Conservation (phyloP, 345 rosid species). For the Adansonia digitata region DNA sequence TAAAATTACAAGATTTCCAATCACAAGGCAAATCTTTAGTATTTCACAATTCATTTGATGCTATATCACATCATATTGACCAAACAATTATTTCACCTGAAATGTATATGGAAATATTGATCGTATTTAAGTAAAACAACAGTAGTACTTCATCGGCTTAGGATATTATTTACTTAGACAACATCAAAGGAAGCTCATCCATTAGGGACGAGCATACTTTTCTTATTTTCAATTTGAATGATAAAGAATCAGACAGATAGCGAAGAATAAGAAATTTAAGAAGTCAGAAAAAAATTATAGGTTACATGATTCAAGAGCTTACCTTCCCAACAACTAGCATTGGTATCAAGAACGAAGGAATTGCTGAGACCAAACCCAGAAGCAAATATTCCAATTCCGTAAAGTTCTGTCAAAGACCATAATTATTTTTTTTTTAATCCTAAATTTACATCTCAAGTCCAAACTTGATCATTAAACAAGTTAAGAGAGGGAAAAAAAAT, state of each 20-base stretch:
- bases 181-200: neutral
- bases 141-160: neutral
- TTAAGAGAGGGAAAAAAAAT: neutral
- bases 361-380: slow-evolving; percentile 67
- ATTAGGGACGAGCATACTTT: neutral
- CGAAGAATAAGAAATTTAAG: neutral
- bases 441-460: neutral
- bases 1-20: neutral
- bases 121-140: neutral
- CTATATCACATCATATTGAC: neutral
- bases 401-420: slow-evolving; percentile 49
- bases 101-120: neutral
- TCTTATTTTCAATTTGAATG: neutral
- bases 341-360: slow-evolving; percentile 76
- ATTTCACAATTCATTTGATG: neutral
- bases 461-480: neutral
- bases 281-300: neutral
- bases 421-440: neutral
- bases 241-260: neutral
- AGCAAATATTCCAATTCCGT: slow-evolving; percentile 91
- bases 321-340: slow-evolving; percentile 71
- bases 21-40: neutral
- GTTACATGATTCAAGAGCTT: neutral
- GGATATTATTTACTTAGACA: neutral
- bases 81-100: neutral